Percentiles rank a stretch among this genome's conserved stretches.
These are phyloP conservation scores for Gliomastix tumulicola DNA, from an alignment of 2,329 filamentous ascomycete species.

Conservation along the genomic window DNA sequence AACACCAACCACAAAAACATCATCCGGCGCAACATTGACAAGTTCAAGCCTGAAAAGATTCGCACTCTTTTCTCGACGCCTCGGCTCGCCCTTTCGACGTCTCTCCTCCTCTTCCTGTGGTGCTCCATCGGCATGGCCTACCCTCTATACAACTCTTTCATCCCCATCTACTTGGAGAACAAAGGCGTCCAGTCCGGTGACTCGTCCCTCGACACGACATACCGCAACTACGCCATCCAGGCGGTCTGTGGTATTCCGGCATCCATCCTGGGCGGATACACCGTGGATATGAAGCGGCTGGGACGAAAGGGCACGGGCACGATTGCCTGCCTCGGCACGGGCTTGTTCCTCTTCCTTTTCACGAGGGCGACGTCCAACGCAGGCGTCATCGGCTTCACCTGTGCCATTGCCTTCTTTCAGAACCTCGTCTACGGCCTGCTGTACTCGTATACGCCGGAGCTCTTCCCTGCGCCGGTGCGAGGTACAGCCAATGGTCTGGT, in stretches of 20 bases:
- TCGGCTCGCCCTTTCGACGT: constrained; percentile 44
- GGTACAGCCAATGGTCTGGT: constrained; percentile 43
- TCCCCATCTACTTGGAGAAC: constrained; percentile 18
- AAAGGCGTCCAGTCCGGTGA: constrained; percentile 10
- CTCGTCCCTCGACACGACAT: constrained; percentile 4
- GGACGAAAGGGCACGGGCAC: constrained; percentile 12
- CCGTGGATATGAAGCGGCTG: constrained; percentile 10
- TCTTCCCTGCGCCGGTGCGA: constrained; percentile 45
- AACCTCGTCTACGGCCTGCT: constrained; percentile 12
- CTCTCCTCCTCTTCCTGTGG: constrained; percentile 48
- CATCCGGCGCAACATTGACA: constrained; percentile 23
- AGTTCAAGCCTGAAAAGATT: constrained; percentile 31
- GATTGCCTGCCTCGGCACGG: constrained; percentile 9
- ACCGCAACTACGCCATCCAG: constrained; percentile 13
- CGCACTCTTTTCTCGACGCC: constrained; percentile 45
- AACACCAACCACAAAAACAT: constrained; percentile 4
- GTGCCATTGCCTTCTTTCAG: constrained; percentile 14
- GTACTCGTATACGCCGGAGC: constrained; percentile 39
- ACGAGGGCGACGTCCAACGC: constrained; percentile 4
- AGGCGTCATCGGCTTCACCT: constrained; percentile 10
- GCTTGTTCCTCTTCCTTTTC: constrained; percentile 12
- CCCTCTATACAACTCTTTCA: constrained; percentile 46
- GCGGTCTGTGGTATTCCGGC: constrained; percentile 12
- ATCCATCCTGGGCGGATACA: constrained; percentile 10
- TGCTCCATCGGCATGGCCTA: constrained; percentile 51